Conservation (phyloP, 2,329 filamentous ascomycete species). For the Trichoderma simmonsii region DNA sequence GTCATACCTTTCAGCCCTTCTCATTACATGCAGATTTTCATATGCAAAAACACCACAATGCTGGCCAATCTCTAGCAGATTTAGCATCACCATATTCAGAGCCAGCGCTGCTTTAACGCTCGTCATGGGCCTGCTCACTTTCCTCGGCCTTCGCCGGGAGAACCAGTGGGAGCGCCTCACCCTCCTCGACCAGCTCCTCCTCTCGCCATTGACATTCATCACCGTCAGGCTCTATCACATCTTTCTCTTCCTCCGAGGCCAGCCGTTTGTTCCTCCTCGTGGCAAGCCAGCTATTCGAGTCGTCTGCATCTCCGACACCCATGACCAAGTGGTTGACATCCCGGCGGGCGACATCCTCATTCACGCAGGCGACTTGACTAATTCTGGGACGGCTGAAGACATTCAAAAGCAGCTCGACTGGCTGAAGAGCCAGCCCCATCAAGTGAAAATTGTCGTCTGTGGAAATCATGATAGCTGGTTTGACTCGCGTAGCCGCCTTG, state of each 20-base stretch:
- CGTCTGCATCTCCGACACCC: slow-evolving; percentile 89
- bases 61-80: neutral
- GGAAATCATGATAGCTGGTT: slow-evolving; percentile 91
- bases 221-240: slow-evolving; percentile 61
- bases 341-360: slow-evolving; percentile 81
- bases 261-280: slow-evolving; percentile 57
- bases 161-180: slow-evolving; percentile 49
- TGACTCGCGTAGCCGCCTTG: slow-evolving; percentile 60
- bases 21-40: neutral
- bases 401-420: slow-evolving; percentile 85
- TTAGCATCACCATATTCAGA: neutral
- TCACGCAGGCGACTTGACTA: slow-evolving; percentile 83
- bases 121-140: slow-evolving; percentile 44
- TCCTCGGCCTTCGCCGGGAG: slow-evolving; percentile 47
- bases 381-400: slow-evolving; percentile 65
- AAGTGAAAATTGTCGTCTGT: slow-evolving; percentile 75
- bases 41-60: neutral
- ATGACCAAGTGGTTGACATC: slow-evolving; percentile 60
- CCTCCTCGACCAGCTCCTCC: slow-evolving; percentile 60
- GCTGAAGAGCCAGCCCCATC: slow-evolving; percentile 70
- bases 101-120: neutral
- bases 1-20: neutral
- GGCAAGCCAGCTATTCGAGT: slow-evolving; percentile 62
- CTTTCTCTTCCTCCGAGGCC: slow-evolving; percentile 65
- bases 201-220: slow-evolving; percentile 65